Percentiles rank a stretch among this genome's conserved stretches.
phyloP scores from a whole-genome alignment of 768 basidiomycete species.

The Stropharia rugosoannulata region DNA sequence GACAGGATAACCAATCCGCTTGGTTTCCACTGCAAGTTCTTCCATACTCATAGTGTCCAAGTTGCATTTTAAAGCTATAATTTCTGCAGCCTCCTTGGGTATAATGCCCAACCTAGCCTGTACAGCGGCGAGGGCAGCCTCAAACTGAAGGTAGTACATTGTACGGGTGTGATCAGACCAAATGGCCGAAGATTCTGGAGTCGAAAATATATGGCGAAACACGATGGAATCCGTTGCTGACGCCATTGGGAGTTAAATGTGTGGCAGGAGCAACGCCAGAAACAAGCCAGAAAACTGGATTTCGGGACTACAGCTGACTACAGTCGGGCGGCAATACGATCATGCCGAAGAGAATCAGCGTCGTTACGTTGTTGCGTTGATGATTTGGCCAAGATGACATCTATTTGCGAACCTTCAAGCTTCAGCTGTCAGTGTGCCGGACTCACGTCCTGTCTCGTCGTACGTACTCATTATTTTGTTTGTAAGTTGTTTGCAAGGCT shows the following conservation, averaged over 20 bases:
- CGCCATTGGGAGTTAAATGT: constrained; percentile 25
- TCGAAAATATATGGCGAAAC: constrained; percentile 41
- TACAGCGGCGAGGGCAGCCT: constrained; percentile 23
- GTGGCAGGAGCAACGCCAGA: too few species aligned
- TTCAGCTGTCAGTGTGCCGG: too few species aligned
- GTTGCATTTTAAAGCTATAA: constrained; percentile 32
- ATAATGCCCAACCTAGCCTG: constrained; percentile 39
- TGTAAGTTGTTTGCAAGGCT: too few species aligned
- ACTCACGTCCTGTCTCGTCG: too few species aligned
- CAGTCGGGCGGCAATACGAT: too few species aligned
- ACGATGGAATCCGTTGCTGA: constrained; percentile 34
- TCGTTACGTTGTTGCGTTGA: neutral
- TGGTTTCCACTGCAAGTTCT: constrained; percentile 36
- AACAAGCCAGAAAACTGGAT: too few species aligned
- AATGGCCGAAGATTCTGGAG: constrained; percentile 31
- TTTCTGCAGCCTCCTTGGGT: constrained; percentile 34
- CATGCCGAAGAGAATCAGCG: neutral
- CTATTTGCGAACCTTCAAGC: too few species aligned
- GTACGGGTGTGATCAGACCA: constrained; percentile 39
- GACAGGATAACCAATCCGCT: constrained; percentile 44
- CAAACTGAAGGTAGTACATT: constrained; percentile 31
- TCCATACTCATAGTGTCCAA: constrained; percentile 34
- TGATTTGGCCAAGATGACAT: too few species aligned
- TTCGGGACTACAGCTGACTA: too few species aligned
- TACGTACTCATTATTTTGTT: too few species aligned